Evolutionary conservation across 202 grass and related monocot genomes (phyloP).

Genomic region (Carex arenaria): DNA sequence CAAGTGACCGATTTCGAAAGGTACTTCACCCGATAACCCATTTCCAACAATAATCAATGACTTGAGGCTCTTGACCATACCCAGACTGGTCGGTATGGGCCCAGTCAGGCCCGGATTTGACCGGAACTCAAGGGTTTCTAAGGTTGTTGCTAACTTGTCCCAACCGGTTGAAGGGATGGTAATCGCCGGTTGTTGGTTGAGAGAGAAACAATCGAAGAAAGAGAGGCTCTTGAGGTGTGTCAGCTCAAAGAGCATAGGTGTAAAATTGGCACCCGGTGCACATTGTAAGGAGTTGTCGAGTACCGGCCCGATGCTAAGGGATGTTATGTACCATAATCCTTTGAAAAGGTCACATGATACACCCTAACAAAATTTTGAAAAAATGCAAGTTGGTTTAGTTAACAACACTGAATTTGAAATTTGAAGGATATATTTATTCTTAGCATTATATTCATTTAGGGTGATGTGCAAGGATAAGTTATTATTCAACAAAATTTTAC

Average conservation of each 20-base stretch:
- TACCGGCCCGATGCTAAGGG: constrained; percentile 68
- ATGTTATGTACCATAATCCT: constrained; percentile 77
- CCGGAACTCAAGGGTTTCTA: constrained; percentile 70
- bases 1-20: constrained; percentile 42
- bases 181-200: constrained; percentile 16
- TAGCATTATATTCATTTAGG: not conserved
- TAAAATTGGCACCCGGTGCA: constrained; percentile 43
- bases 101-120: constrained; percentile 52
- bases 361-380: constrained; percentile 39
- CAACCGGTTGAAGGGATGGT: constrained; percentile 44
- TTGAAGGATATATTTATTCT: not conserved
- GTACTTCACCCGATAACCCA: constrained; percentile 47
- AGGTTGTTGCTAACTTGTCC: constrained; percentile 46
- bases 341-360: constrained; percentile 91
- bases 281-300: constrained; percentile 89
- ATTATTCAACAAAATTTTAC: not conserved
- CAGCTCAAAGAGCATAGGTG: constrained; percentile 57
- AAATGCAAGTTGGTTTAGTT: not conserved
- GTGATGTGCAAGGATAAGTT: not conserved
- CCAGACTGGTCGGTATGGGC: constrained; percentile 41
- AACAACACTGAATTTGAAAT: not conserved
- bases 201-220: constrained; percentile 67
- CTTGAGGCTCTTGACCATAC: constrained; percentile 49
- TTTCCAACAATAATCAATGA: constrained; percentile 79
- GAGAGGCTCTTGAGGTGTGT: constrained; percentile 61